Conservation (phyloP, 441 rosid species). For the Bruguiera hainesii region DNA sequence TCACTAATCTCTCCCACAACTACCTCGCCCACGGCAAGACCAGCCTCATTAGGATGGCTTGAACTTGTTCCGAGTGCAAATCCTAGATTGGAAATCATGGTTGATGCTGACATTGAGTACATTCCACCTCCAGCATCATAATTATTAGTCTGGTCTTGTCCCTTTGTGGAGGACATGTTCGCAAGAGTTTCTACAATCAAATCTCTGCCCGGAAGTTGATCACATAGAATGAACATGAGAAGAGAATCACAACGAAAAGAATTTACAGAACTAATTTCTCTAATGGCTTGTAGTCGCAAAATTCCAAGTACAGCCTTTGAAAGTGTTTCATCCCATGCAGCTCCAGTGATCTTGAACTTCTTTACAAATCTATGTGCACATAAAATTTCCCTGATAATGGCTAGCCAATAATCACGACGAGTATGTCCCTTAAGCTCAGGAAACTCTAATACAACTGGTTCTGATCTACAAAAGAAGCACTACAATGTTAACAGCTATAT, state of each 20-base stretch:
- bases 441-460: constrained; percentile 84
- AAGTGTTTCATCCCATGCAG: constrained; percentile 64
- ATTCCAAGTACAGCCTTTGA: constrained; percentile 85
- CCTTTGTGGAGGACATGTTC: constrained; percentile 53
- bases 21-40: constrained; percentile 70
- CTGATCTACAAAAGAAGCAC: constrained; percentile 58
- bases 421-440: constrained; percentile 94
- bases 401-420: constrained; percentile 91
- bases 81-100: constrained; percentile 74
- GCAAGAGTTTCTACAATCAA: constrained; percentile 78
- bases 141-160: constrained; percentile 39
- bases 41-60: constrained; percentile 37
- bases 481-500: constrained; percentile 17
- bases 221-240: constrained; percentile 83
- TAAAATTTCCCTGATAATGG: constrained; percentile 70
- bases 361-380: constrained; percentile 62
- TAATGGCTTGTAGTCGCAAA: constrained; percentile 74
- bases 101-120: constrained; percentile 67
- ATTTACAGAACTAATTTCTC: constrained; percentile 50
- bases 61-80: constrained; percentile 63
- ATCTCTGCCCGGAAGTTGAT: constrained; percentile 96
- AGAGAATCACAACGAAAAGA: constrained; percentile 47
- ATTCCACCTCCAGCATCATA: constrained; percentile 43
- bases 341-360: constrained; percentile 57
- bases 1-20: constrained; percentile 79